These are phyloP conservation scores for Saccharomycopsis oosterbeekiorum DNA, from an alignment of 805 yeast species.

Conservation along the genomic window DNA sequence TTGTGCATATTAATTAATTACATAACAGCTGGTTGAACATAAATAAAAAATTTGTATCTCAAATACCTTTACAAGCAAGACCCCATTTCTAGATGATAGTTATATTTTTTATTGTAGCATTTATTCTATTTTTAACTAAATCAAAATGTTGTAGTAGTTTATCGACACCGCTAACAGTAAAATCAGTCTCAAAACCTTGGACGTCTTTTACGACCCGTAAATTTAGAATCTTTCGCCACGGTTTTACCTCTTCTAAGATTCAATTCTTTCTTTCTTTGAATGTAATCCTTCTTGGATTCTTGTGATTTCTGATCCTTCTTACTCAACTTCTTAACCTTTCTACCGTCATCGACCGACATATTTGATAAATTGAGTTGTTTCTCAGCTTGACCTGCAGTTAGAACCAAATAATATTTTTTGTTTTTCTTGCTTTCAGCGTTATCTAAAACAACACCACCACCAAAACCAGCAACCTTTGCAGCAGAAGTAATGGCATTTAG, in stretches of 20 bases:
- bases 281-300: conserved; percentile 74
- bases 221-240: conserved; percentile 86
- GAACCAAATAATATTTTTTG: conserved; percentile 80
- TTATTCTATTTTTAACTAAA: neutral
- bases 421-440: conserved; percentile 89
- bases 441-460: conserved; percentile 90
- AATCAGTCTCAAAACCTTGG: conserved; percentile 24
- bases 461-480: conserved; percentile 91
- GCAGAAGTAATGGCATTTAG: conserved; percentile 66
- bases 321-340: conserved; percentile 30
- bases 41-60: neutral
- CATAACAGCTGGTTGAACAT: no score
- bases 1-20: neutral
- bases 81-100: neutral
- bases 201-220: conserved; percentile 78
- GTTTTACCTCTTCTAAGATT: conserved; percentile 84
- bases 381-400: conserved; percentile 78
- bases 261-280: conserved; percentile 83
- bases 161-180: neutral
- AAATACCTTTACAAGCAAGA: no score
- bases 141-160: neutral
- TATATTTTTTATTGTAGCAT: neutral
- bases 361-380: conserved; percentile 68
- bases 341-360: conserved; percentile 55
- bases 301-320: conserved; percentile 35